Evolutionary conservation across 305 asterid species (phyloP), one percentile per base, ranked within the genome.

Genomic region (Fraxinus velutina): DNA sequence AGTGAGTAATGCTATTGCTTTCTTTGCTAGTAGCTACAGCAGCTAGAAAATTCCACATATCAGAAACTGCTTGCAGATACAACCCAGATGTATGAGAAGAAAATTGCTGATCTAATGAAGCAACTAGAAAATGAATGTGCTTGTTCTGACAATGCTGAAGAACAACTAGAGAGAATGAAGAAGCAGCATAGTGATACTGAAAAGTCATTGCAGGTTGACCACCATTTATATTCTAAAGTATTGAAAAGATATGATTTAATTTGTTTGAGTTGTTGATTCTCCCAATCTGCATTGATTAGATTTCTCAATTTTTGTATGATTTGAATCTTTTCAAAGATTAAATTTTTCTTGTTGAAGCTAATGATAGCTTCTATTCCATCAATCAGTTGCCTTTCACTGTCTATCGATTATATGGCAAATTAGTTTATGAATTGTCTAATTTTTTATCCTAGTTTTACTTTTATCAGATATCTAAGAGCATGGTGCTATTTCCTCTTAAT

Each of bases 1-100:
- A 80, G 77, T 75, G 60, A 84, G 78, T 92, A 78, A 91, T 84
- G 84, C 87, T 82, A 71, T 83, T 90, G 82, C 79, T 86, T 90
- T 93, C 88, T 66, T 74, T 89, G 96, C 87, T 93, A 89, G 94
- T 94, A 93, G 98, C 92, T 91, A 92, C 93, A 91, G 83, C 93
- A 92, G 89, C 87, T 85, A 73, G 96, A 93, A 80, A 89, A 85
- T 80, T 88, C 92, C 5, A 79, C 91, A 21, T 88, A 88, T 84
- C 91, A 93, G 88, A 92, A 88, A 79, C 83, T 90, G 57, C 91
- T 93, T 68, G 94, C 92, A 29, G 97, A 93, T 34, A 92, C 94
- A 3, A 92, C 94, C 79, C 92, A 89, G 83, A 92, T 92, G 95
- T 92, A 93, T 24, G 97, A 94, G 90, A 93, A 87, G 85, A 93